Evolutionary conservation across 441 rosid genomes (phyloP), one percentile per base, ranked within the genome.

Genomic region (Pelargonium myrrhifolium): DNA sequence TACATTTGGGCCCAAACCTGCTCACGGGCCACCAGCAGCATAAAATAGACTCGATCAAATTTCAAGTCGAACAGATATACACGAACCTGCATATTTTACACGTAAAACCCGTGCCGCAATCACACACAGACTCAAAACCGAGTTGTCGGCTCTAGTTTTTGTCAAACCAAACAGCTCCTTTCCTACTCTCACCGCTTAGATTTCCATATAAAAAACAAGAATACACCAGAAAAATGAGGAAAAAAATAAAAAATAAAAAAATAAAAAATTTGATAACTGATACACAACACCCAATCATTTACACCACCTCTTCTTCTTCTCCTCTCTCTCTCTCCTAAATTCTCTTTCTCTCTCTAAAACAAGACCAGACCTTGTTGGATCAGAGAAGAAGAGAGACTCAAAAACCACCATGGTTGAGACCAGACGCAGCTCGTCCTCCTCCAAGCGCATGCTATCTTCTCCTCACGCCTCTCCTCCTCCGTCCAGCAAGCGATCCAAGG

Each of bases 341-440:
- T 42, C 53, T 42, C 31, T 42, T 42, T 17, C 55, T 64, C 64
- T 39, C 68, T 39, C 40, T 15, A 56, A 56, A 56, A 56, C 61
- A 56, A 56, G 61, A 56, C 61, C 61, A 56, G 61, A 56, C 17
- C 65, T 65, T 39, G 31, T 51, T 72, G 75, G 80, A 80, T 81
- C 80, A 75, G 75, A 71, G 64, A 55, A 47, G 69, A 63, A 58
- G 71, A 64, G 51, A 64, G 21, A 71, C 51, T 35, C 39, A 6
- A 55, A 62, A 37, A 55, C 62, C 40, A 66, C 76, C 75, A 94
- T 94, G 99, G 99, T 92, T 58, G 96, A 92, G 78, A 94, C 99
- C 43, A 81, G 99, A 68, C 88, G 99, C 60, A 89, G 96, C 83
- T 83, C 95, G 24, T 85, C 96, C 62, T 82, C 95, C 71, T 80